phyloP scores from a whole-genome alignment of 169 alveolate genomes.

The Besnoitia besnoiti region DNA sequence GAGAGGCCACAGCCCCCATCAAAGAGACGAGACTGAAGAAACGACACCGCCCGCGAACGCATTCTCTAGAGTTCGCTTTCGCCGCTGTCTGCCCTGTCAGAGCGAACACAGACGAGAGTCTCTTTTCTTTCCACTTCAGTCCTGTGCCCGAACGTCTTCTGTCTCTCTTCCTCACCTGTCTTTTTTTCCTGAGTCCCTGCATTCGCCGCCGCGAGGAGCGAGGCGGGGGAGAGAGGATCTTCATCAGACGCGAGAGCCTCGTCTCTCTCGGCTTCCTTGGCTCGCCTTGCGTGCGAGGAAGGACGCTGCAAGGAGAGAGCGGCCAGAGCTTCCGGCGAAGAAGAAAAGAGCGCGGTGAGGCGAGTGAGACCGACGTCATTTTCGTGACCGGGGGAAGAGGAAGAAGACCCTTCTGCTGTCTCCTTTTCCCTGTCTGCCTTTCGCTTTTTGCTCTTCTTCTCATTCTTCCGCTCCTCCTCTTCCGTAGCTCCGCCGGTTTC shows the following conservation, averaged over 20 bases:
- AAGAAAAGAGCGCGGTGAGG: neutral
- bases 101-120: no score
- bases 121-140: neutral
- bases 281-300: no score
- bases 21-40: neutral
- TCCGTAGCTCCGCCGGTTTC: neutral
- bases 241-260: no score
- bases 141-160: neutral
- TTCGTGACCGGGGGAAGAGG: neutral
- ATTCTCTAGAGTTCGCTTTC: no score
- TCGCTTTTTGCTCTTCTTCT: neutral
- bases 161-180: neutral
- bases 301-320: neutral
- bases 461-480: neutral
- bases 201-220: neutral
- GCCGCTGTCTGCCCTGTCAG: neutral
- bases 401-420: neutral
- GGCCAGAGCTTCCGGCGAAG: no score
- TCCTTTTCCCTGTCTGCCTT: no score
- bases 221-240: no score
- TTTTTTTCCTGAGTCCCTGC: neutral
- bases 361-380: neutral
- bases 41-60: no score
- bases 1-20: no score
- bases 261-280: no score